Conservation (phyloP, 805 yeast genomes). For the Kluyveromyces starmeri region DNA sequence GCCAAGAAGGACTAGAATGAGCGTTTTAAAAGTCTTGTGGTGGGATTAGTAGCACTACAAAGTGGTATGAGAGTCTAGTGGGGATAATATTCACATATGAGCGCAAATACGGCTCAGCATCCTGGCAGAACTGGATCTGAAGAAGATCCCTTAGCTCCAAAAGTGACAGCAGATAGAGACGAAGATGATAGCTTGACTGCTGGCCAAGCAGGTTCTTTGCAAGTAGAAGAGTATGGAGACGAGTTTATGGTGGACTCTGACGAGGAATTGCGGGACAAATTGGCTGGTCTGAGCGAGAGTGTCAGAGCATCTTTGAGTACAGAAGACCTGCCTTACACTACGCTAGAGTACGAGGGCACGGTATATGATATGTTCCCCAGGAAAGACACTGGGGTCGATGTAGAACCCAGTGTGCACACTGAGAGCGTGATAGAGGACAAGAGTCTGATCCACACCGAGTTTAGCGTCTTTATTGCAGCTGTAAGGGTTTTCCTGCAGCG, state of each 20-base stretch:
- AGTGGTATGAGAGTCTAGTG: too few relatives aligned
- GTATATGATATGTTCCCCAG: constrained; percentile 16
- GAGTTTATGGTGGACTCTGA: constrained; percentile 5
- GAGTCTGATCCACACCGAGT: constrained; percentile 1
- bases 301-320: not conserved
- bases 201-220: too few relatives aligned
- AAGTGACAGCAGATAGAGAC: too few relatives aligned
- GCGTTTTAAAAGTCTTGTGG: too few relatives aligned
- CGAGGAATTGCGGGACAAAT: constrained; percentile 1
- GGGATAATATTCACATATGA: too few relatives aligned
- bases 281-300: not conserved
- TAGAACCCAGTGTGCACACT: not conserved
- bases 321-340: constrained; percentile 11
- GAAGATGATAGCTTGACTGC: too few relatives aligned
- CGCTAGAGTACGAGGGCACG: constrained; percentile 16
- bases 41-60: too few relatives aligned
- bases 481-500: constrained; percentile 21
- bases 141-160: too few relatives aligned
- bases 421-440: constrained; percentile 15
- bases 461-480: constrained; percentile 1
- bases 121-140: too few relatives aligned
- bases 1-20: too few relatives aligned
- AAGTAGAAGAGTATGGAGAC: not conserved
- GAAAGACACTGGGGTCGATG: constrained; percentile 7
- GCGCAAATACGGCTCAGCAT: too few relatives aligned